Evolutionary conservation across 768 basidiomycete genomes (phyloP).

Genomic region (Dioszegia aurantiaca): DNA sequence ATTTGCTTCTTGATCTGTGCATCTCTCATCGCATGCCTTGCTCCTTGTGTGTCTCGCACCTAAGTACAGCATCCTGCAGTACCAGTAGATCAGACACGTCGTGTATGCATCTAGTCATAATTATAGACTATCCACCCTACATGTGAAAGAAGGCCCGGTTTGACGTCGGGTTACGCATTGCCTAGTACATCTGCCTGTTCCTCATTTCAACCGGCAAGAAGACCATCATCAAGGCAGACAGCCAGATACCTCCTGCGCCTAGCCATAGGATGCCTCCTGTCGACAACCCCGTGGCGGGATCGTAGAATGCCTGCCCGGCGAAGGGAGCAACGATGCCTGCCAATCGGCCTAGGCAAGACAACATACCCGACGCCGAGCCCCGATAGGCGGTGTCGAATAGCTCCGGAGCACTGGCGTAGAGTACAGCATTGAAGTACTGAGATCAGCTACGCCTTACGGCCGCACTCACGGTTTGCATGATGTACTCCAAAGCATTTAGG

Average conservation of each 20-base stretch:
- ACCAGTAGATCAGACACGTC: too few species aligned
- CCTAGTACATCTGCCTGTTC: conserved; percentile 49
- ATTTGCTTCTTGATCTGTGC: too few species aligned
- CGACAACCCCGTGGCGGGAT: conserved; percentile 6
- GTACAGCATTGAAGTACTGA: conserved; percentile 49
- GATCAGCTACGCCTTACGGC: neutral
- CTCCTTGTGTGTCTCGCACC: too few species aligned
- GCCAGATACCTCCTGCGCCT: conserved; percentile 44
- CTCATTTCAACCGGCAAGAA: conserved; percentile 50
- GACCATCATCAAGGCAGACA: conserved; percentile 38
- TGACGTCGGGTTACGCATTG: neutral
- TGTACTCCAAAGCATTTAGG: conserved; percentile 47
- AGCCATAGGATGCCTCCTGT: conserved; percentile 44
- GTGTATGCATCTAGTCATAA: neutral
- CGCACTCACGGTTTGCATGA: conserved; percentile 47
- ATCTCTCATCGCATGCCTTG: too few species aligned
- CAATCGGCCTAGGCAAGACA: conserved; percentile 44
- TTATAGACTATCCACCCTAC: too few species aligned
- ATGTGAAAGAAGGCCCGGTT: neutral
- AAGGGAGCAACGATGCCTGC: conserved; percentile 49
- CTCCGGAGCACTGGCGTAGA: conserved; percentile 51
- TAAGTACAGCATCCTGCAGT: too few species aligned
- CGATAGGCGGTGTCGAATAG: conserved; percentile 47
- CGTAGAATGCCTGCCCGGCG: conserved; percentile 31
- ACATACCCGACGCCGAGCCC: conserved; percentile 44